Evolutionary conservation across 1,284 basidiomycete genomes (phyloP), one percentile per base, ranked within the genome.

Genomic region (Xanthoconium separans): DNA sequence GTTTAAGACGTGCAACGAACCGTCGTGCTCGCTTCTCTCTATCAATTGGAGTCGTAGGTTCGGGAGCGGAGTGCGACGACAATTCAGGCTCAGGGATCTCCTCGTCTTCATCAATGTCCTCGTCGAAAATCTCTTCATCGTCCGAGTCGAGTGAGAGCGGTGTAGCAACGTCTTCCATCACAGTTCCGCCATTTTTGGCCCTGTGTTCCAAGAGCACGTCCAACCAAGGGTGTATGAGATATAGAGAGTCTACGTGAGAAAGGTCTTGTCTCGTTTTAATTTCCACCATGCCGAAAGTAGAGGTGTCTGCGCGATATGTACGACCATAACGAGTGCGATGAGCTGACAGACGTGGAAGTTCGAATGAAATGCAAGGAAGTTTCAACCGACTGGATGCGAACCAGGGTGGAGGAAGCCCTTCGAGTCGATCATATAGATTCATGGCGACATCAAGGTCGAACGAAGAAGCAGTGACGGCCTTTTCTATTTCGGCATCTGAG

Each of bases 151-250:
- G 24, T 3, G 49, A 30, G 11, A 27, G 27, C 13, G 27, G 50
- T 4, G 24, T 39, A 5, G 16, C 10, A 4, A 10, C 9, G 4
- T 39, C 34, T 6, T n/a, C 27, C 4, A 20, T 5, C 6, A 18
- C 12, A 11, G 11, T 4, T 7, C 18, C 43, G 6, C 18, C 33
- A 5, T n/a, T 7, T 18, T 13, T 10, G 3, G 12, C 41, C 0
- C 39, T 20, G 2, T 16, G 36, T 2, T 40, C 50, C 1, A 51
- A n/a, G 1, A 51, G 34, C 11, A 20, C 9, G 2, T 47, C 50
- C 34, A 51, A 20, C 50, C 50, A 51, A 3, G 50, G 50, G n/a
- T 51, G 50, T 24, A 51, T n/a, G 16, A 51, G 36, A 24, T 51
- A 40, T 2, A 47, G 22, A 2, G 50, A 29, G 11, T 31, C 15